These are phyloP conservation scores for Ceratocystis diversiconidia DNA, from an alignment of 2,329 filamentous ascomycete genomes.

Conservation along the genomic window DNA sequence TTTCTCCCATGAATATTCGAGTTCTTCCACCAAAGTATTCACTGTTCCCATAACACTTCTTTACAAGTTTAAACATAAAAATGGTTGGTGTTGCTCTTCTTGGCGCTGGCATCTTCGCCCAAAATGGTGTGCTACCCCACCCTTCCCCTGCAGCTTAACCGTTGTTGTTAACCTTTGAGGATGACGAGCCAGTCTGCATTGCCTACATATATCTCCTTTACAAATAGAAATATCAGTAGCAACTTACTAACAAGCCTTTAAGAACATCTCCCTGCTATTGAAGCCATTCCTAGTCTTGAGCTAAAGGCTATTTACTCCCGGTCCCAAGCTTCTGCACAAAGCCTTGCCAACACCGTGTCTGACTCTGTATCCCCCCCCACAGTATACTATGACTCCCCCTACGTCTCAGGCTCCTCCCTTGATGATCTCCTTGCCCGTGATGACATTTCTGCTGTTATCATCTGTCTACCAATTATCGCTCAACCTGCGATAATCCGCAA, in stretches of 20 bases:
- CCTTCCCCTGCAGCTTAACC: background rate
- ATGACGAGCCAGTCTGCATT: too few relatives aligned
- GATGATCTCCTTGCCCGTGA: conserved; percentile 38
- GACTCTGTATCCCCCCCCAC: background rate
- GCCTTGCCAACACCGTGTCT: conserved; percentile 3
- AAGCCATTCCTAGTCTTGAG: conserved; percentile 33
- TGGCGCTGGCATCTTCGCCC: conserved; percentile 48
- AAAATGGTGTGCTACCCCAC: conserved; percentile 31
- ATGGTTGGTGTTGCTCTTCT: conserved; percentile 43
- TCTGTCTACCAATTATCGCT: conserved; percentile 47
- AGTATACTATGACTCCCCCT: conserved; percentile 20
- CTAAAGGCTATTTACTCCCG: conserved; percentile 56
- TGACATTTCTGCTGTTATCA: conserved; percentile 42
- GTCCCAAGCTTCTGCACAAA: conserved; percentile 41
- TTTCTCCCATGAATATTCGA: background rate
- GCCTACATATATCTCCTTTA: too few relatives aligned
- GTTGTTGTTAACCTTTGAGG: background rate
- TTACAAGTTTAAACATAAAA: background rate
- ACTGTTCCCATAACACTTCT: too few relatives aligned
- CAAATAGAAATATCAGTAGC: background rate
- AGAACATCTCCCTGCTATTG: conserved; percentile 39
- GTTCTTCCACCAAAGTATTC: background rate
- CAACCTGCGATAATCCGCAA: conserved; percentile 46
- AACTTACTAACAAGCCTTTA: background rate
- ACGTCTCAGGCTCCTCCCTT: conserved; percentile 32